Percentiles rank a stretch among this genome's conserved stretches.
Conservation (phyloP, 768 basidiomycete species). For the Wakefieldia striispora region DNA sequence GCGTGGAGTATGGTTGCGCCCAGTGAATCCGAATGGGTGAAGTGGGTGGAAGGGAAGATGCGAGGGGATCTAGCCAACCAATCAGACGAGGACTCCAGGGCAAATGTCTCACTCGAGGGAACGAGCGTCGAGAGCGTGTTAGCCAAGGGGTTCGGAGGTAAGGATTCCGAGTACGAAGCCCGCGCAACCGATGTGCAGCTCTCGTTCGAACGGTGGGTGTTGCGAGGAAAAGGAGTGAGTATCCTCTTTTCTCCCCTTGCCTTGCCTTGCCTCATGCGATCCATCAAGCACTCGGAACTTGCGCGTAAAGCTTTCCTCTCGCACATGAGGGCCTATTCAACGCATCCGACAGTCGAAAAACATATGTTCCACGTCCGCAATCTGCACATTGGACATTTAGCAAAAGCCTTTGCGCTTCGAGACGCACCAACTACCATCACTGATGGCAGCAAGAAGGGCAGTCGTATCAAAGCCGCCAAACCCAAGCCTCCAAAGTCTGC, state of each 20-base stretch:
- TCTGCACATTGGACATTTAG: slow-evolving; percentile 91
- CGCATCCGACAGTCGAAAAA: slow-evolving; percentile 93
- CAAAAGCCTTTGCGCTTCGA: slow-evolving; percentile 87
- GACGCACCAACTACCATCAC: slow-evolving; percentile 64
- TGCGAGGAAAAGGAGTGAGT: slow-evolving; percentile 66
- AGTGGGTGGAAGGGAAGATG: slow-evolving; percentile 88
- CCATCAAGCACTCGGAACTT: slow-evolving; percentile 63
- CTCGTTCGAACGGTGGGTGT: slow-evolving; percentile 92
- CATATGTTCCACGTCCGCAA: slow-evolving; percentile 95
- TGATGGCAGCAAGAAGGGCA: slow-evolving; percentile 20
- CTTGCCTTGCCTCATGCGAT: background rate
- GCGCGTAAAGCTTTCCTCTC: slow-evolving; percentile 89
- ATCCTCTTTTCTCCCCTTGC: slow-evolving; percentile 1
- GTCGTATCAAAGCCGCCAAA: background rate
- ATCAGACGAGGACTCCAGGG: slow-evolving; percentile 30
- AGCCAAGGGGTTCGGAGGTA: slow-evolving; percentile 82
- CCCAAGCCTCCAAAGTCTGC: slow-evolving; percentile 1
- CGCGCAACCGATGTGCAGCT: slow-evolving; percentile 96
- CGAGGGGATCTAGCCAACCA: slow-evolving; percentile 41
- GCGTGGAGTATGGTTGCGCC: slow-evolving; percentile 92
- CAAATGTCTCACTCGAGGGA: slow-evolving; percentile 52
- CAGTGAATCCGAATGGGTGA: slow-evolving; percentile 85
- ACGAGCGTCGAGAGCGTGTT: slow-evolving; percentile 71
- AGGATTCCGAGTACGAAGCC: slow-evolving; percentile 74
- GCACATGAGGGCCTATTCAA: slow-evolving; percentile 94